These are phyloP conservation scores for Gautieria morchelliformis DNA, from an alignment of 768 basidiomycete species.

Conservation along the genomic window DNA sequence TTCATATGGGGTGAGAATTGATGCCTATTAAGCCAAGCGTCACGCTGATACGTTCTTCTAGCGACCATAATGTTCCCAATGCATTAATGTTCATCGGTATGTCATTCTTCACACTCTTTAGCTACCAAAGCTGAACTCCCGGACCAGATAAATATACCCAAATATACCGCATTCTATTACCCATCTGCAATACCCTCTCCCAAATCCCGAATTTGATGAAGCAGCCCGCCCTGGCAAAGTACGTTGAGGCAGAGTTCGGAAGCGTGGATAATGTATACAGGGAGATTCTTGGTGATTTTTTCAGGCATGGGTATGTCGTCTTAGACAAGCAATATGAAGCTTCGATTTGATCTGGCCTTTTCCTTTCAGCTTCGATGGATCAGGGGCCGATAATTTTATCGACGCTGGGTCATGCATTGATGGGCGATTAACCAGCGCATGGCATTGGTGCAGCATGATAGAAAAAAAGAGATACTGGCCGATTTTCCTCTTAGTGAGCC, in stretches of 20 bases:
- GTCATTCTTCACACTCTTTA: background rate
- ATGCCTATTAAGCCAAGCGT: background rate
- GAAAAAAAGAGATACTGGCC: slow-evolving; percentile 85
- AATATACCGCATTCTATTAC: slow-evolving; percentile 81
- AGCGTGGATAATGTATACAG: slow-evolving; percentile 55
- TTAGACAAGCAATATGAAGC: too few species aligned
- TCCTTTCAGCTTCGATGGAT: slow-evolving; percentile 54
- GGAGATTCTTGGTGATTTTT: slow-evolving; percentile 77
- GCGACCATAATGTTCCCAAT: slow-evolving; percentile 74
- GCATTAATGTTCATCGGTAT: slow-evolving; percentile 77
- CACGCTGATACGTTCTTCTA: slow-evolving; percentile 5
- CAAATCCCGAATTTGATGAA: slow-evolving; percentile 58
- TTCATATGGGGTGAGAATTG: slow-evolving; percentile 57
- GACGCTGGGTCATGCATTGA: slow-evolving; percentile 76
- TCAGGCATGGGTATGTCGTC: slow-evolving; percentile 48
- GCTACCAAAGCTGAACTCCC: background rate
- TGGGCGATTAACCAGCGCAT: slow-evolving; percentile 78
- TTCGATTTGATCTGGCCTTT: too few species aligned
- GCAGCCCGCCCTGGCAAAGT: slow-evolving; percentile 63
- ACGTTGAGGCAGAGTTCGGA: slow-evolving; percentile 78
- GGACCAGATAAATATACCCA: slow-evolving; percentile 75
- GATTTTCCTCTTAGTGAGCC: slow-evolving; percentile 67
- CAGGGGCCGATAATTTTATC: slow-evolving; percentile 86
- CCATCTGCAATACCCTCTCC: slow-evolving; percentile 72
- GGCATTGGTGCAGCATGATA: slow-evolving; percentile 83